A percentile compares a stretch with the other conserved stretches of the same genome.
These are phyloP conservation scores for Pinus tabuliformis DNA, from an alignment of 75 land plant genomes.

Conservation along the genomic window DNA sequence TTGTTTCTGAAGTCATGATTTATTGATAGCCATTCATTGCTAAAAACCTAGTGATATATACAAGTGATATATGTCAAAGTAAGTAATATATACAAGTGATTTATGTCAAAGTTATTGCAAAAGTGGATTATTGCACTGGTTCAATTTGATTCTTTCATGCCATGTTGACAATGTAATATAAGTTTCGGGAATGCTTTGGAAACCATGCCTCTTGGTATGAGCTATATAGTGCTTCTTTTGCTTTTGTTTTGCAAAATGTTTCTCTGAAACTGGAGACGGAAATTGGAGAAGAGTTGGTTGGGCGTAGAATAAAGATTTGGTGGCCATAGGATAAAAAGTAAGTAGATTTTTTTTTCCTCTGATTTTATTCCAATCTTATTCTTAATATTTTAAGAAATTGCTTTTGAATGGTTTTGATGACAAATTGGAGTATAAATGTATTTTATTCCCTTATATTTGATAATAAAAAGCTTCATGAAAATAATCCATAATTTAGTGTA, in stretches of 20 bases:
- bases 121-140: no score
- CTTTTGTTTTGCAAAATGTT: neutral
- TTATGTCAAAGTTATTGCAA: no score
- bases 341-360: neutral
- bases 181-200: neutral
- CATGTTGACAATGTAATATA: neutral
- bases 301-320: neutral
- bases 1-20: no score
- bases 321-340: neutral
- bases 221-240: neutral
- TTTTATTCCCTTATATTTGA: neutral
- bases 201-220: neutral
- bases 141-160: no score
- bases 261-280: neutral
- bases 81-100: no score
- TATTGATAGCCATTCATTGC: no score
- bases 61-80: no score
- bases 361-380: neutral
- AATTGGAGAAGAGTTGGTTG: neutral
- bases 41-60: no score
- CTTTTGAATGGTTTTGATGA: neutral
- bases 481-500: no score
- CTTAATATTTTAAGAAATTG: neutral
- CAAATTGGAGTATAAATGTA: neutral
- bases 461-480: no score